phyloP scores from a whole-genome alignment of 2,329 filamentous ascomycete genomes.

The Verticillium albo-atrum region DNA sequence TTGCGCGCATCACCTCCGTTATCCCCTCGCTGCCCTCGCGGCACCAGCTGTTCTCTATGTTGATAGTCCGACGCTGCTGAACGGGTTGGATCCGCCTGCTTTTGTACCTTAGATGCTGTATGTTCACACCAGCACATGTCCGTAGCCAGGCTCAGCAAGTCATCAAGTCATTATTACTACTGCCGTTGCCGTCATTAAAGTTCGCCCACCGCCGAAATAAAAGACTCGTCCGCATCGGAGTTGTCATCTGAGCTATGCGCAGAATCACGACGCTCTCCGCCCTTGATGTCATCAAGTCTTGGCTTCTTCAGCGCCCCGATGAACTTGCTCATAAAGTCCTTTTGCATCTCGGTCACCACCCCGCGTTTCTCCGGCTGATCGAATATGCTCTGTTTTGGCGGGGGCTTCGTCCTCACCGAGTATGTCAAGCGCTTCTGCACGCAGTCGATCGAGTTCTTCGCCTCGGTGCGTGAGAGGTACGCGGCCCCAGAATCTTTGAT shows the following conservation, averaged over 20 bases:
- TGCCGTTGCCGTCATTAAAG: not conserved
- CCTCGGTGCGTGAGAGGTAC: slow-evolving; percentile 67
- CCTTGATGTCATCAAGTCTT: not conserved
- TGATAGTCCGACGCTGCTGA: slow-evolving; percentile 4
- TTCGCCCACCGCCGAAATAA: slow-evolving; percentile 8
- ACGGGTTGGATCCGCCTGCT: slow-evolving; percentile 10
- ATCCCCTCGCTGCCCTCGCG: not conserved
- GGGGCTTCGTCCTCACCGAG: slow-evolving; percentile 62
- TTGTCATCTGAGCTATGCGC: not conserved
- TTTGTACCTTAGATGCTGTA: slow-evolving; percentile 16
- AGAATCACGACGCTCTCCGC: not conserved
- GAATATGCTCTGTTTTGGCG: slow-evolving; percentile 49
- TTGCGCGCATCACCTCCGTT: not conserved
- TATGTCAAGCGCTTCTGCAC: slow-evolving; percentile 70
- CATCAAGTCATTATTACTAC: not conserved
- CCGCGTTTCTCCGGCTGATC: slow-evolving; percentile 28
- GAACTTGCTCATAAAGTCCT: slow-evolving; percentile 46
- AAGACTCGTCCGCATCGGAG: slow-evolving; percentile 9
- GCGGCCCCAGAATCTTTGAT: slow-evolving; percentile 74
- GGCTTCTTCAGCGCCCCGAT: slow-evolving; percentile 22
- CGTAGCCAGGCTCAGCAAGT: slow-evolving; percentile 11
- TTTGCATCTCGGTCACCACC: slow-evolving; percentile 32
- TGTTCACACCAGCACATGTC: slow-evolving; percentile 11
- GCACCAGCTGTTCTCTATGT: not conserved
- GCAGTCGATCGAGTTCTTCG: slow-evolving; percentile 71